Evolutionary conservation across 2,329 filamentous ascomycete species (phyloP).

Genomic region (Albophoma yamanashiensis): DNA sequence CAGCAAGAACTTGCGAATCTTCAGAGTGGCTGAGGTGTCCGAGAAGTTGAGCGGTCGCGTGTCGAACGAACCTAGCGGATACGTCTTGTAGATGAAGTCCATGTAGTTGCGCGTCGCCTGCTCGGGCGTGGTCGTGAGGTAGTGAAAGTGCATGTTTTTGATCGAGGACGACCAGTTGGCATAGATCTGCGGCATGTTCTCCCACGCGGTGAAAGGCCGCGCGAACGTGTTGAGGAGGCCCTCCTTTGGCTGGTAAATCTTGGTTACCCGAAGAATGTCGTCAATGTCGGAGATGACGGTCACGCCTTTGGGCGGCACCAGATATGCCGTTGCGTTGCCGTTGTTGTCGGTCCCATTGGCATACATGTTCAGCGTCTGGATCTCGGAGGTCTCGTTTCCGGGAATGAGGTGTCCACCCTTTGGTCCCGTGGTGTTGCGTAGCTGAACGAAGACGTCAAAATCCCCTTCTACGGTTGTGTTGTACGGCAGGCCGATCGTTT

Average conservation of each 20-base stretch:
- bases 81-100: slow-evolving; percentile 69
- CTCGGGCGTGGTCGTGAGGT: slow-evolving; percentile 71
- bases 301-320: slow-evolving; percentile 59
- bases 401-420: slow-evolving; percentile 38
- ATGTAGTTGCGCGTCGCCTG: slow-evolving; percentile 70
- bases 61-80: slow-evolving; percentile 68
- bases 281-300: slow-evolving; percentile 72
- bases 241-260: slow-evolving; percentile 67
- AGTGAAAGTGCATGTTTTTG: slow-evolving; percentile 66
- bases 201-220: slow-evolving; percentile 57
- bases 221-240: slow-evolving; percentile 71
- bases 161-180: slow-evolving; percentile 61
- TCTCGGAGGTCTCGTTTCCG: slow-evolving; percentile 52
- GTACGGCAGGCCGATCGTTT: slow-evolving; percentile 54
- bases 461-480: slow-evolving; percentile 58
- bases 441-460: slow-evolving; percentile 59
- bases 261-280: slow-evolving; percentile 70
- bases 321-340: slow-evolving; percentile 67
- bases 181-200: slow-evolving; percentile 73
- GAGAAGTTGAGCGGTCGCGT: slow-evolving; percentile 71
- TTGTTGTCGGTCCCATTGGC: slow-evolving; percentile 50
- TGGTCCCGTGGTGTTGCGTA: slow-evolving; percentile 45
- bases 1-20: slow-evolving; percentile 59
- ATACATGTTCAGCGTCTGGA: slow-evolving; percentile 61
- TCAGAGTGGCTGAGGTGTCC: slow-evolving; percentile 60